These are phyloP conservation scores for Flaveria robusta DNA, from an alignment of 129 eudicot genomes.

Conservation along the genomic window DNA sequence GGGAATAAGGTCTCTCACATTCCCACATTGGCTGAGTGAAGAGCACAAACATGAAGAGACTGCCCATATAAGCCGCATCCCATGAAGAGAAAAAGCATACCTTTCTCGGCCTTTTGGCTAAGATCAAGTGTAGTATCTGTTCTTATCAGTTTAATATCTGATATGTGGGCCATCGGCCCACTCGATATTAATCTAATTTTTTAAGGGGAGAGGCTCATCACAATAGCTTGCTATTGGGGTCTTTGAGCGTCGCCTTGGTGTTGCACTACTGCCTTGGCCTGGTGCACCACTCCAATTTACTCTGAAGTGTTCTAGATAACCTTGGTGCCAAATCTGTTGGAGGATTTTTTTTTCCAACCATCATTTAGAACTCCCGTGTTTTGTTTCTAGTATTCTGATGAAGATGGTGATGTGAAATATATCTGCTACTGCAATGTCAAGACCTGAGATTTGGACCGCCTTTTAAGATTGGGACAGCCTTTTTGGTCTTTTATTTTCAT, in stretches of 20 bases:
- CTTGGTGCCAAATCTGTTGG: too few relatives aligned
- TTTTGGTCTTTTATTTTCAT: too few relatives aligned
- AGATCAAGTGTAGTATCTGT: conserved; percentile 88
- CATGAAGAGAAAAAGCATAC: conserved; percentile 32
- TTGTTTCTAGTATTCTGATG: not conserved
- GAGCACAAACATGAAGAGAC: not conserved
- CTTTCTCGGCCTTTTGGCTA: conserved; percentile 89
- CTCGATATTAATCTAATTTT: too few relatives aligned
- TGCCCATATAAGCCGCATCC: conserved; percentile 6
- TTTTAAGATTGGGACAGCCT: too few relatives aligned
- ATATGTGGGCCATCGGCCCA: too few relatives aligned
- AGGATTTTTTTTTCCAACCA: too few relatives aligned
- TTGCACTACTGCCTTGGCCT: conserved; percentile 23
- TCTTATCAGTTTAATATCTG: conserved; percentile 65
- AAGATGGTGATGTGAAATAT: not conserved
- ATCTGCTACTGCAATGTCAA: too few relatives aligned
- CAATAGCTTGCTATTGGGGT: conserved; percentile 33
- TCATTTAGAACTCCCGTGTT: not conserved
- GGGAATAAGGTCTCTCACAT: not conserved
- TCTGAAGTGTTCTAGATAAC: too few relatives aligned
- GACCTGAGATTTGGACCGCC: too few relatives aligned
- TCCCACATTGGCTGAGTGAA: conserved; percentile 24
- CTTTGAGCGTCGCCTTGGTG: conserved; percentile 17
- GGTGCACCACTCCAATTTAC: conserved; percentile 4
- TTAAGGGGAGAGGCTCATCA: conserved; percentile 11